phyloP scores from a whole-genome alignment of 768 basidiomycete genomes.

The Termitomyces sp. region DNA sequence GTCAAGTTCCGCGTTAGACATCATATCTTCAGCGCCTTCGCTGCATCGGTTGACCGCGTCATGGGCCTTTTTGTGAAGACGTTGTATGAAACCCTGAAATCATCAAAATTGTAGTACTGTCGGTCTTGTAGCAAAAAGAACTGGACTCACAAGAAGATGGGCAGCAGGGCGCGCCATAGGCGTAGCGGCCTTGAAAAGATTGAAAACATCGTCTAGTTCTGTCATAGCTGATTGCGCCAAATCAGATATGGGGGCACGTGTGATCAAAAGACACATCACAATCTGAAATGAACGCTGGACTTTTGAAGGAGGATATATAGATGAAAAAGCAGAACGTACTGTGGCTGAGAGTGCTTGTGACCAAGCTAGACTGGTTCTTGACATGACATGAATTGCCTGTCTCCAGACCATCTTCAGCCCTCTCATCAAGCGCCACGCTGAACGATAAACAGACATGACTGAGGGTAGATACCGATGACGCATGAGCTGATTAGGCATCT shows the following conservation, averaged over 20 bases:
- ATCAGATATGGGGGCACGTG: conserved; percentile 41
- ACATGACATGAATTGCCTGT: conserved; percentile 32
- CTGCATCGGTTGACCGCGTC: conserved; percentile 28
- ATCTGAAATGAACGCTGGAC: conserved; percentile 30
- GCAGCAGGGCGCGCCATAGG: conserved; percentile 38
- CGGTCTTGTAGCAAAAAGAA: not conserved
- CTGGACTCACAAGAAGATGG: conserved; percentile 34
- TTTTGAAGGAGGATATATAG: not conserved
- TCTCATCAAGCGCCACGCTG: conserved; percentile 60
- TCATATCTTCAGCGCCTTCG: conserved; percentile 21
- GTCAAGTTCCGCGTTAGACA: conserved; percentile 45
- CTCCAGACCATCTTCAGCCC: conserved; percentile 39
- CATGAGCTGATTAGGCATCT: conserved; percentile 49
- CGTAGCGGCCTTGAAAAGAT: conserved; percentile 43
- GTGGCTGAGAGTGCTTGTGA: conserved; percentile 60
- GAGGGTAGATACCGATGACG: conserved; percentile 63
- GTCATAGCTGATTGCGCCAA: conserved; percentile 41
- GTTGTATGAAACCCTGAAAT: conserved; percentile 34
- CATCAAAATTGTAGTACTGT: not conserved
- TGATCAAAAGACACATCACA: conserved; percentile 51
- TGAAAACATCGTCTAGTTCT: conserved; percentile 39
- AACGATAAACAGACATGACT: conserved; percentile 66
- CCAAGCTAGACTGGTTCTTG: conserved; percentile 52
- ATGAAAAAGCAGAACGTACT: conserved; percentile 30
- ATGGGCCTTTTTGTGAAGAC: conserved; percentile 37